phyloP scores from a whole-genome alignment of 495 filamentous ascomycete species.

The Jackrogersella minutella region DNA sequence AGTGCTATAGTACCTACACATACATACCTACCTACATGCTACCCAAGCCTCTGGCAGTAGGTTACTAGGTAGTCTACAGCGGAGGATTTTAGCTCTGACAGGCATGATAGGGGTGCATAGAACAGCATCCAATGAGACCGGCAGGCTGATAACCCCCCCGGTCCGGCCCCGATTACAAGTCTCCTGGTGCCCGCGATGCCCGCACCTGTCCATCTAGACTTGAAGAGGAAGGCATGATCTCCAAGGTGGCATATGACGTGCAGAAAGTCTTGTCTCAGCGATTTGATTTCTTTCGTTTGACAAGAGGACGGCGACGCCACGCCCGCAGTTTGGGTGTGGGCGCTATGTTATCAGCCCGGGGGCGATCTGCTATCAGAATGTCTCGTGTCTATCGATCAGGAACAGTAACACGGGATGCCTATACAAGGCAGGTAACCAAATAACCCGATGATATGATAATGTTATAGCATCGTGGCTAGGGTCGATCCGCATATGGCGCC shows the following conservation, averaged over 20 bases:
- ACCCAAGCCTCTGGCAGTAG: neutral
- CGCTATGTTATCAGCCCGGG: slow-evolving; percentile 33
- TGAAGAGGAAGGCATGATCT: slow-evolving; percentile 42
- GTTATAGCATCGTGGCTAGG: slow-evolving; percentile 37
- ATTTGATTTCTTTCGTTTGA: slow-evolving; percentile 40
- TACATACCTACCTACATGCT: neutral
- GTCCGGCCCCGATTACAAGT: slow-evolving; percentile 34
- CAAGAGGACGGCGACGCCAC: slow-evolving; percentile 28
- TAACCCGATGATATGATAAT: slow-evolving; percentile 39
- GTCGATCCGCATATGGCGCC: slow-evolving; percentile 37
- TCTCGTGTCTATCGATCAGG: slow-evolving; percentile 44
- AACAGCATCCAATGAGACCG: slow-evolving; percentile 26
- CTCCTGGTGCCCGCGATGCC: slow-evolving; percentile 29
- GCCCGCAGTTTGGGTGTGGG: slow-evolving; percentile 14
- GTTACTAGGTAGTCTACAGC: neutral
- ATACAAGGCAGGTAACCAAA: slow-evolving; percentile 45
- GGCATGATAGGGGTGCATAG: slow-evolving; percentile 34
- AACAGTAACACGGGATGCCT: slow-evolving; percentile 45
- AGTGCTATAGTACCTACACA: neutral
- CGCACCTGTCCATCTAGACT: slow-evolving; percentile 24
- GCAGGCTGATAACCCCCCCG: slow-evolving; percentile 23
- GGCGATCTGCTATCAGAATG: slow-evolving; percentile 39
- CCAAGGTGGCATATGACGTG: slow-evolving; percentile 42
- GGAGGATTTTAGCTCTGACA: slow-evolving; percentile 38
- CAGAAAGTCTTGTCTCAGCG: slow-evolving; percentile 38